phyloP scores from a whole-genome alignment of 2,329 filamentous ascomycete genomes.

The Stachybotrys elegans region DNA sequence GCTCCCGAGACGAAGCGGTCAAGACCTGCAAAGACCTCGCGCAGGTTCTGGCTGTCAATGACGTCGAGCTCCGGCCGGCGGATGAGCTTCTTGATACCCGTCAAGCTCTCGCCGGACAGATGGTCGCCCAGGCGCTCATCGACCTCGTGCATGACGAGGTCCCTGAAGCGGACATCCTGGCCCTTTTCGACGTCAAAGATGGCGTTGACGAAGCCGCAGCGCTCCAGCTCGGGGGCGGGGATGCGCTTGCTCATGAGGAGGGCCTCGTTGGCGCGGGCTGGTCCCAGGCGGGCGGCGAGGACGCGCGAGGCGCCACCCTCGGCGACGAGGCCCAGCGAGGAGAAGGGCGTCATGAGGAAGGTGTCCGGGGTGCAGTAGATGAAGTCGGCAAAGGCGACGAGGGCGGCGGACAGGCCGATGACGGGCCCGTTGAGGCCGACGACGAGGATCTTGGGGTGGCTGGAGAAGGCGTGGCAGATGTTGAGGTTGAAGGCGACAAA shows the following conservation, averaged over 20 bases:
- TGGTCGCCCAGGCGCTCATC: conserved; percentile 76
- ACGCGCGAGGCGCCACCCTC: conserved; percentile 79
- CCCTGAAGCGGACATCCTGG: conserved; percentile 65
- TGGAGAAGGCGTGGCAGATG: conserved; percentile 84
- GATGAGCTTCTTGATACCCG: conserved; percentile 82
- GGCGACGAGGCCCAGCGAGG: conserved; percentile 80
- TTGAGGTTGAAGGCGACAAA: conserved; percentile 88
- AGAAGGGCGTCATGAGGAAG: conserved; percentile 89
- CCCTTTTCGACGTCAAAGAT: conserved; percentile 59
- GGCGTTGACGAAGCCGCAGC: conserved; percentile 79
- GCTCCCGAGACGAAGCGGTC: conserved; percentile 74
- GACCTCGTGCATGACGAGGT: conserved; percentile 71
- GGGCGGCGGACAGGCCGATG: conserved; percentile 79
- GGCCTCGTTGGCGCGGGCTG: conserved; percentile 83
- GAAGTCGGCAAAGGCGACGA: conserved; percentile 84
- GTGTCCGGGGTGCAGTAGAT: conserved; percentile 78
- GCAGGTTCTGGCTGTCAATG: conserved; percentile 71
- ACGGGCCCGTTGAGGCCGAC: conserved; percentile 88
- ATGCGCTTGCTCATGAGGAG: conserved; percentile 86
- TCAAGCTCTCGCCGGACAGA: conserved; percentile 71
- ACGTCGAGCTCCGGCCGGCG: conserved; percentile 65
- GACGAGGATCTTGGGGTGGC: conserved; percentile 89
- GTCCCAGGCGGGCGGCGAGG: conserved; percentile 75
- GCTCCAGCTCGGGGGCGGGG: conserved; percentile 64
- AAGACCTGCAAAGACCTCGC: conserved; percentile 81